Conservation (phyloP, 129 eudicot species). For the Tanacetum coccineum region DNA sequence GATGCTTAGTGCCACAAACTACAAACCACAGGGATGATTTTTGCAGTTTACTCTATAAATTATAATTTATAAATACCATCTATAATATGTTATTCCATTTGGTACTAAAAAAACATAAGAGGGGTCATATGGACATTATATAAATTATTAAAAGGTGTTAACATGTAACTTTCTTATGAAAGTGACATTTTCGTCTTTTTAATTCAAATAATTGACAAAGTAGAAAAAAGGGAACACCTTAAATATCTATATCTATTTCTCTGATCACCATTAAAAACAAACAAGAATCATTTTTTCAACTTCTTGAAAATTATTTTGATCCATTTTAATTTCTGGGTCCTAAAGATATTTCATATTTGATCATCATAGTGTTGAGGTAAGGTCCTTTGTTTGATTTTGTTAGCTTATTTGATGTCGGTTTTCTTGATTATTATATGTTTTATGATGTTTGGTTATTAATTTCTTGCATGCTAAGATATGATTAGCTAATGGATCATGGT, state of each 20-base stretch:
- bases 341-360: background rate
- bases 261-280: conserved; percentile 27
- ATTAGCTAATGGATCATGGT: background rate
- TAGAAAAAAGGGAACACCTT: conserved; percentile 12
- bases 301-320: conserved; percentile 11
- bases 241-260: conserved; percentile 16
- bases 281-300: conserved; percentile 10
- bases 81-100: background rate
- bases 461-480: no score
- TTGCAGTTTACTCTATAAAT: no score
- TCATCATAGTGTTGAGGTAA: conserved; percentile 24
- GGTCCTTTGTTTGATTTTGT: background rate
- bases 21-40: no score
- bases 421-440: no score
- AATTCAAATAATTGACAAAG: conserved; percentile 27
- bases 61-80: no score
- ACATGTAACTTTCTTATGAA: conserved; percentile 13
- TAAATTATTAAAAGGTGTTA: conserved; percentile 17
- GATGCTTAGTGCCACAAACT: no score
- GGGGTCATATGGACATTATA: conserved; percentile 12
- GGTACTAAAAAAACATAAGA: background rate
- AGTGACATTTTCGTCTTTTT: conserved; percentile 29
- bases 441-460: no score
- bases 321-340: conserved; percentile 12
- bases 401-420: no score